Conservation (phyloP, 2,329 filamentous ascomycete species). For the Balansia obtecta region DNA sequence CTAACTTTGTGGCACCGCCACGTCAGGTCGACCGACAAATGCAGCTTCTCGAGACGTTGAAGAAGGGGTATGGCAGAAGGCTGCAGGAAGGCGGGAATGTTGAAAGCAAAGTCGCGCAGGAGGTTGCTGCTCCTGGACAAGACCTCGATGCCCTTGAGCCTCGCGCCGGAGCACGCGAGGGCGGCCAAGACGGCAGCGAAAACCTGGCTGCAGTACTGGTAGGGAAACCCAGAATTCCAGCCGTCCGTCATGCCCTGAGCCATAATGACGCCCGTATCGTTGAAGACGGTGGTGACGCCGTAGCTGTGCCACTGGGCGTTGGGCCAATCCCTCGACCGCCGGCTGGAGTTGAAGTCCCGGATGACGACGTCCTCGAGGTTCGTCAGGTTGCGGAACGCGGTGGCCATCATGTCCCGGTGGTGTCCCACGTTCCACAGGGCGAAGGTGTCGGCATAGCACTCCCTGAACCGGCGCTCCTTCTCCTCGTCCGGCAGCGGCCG, state of each 20-base stretch:
- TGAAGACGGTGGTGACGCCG: constrained; percentile 28
- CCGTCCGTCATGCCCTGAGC: constrained; percentile 5
- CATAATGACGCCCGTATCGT: constrained; percentile 20
- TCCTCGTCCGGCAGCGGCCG: constrained; percentile 6
- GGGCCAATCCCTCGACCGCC: constrained; percentile 35
- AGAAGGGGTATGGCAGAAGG: constrained; percentile 28
- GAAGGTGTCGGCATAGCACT: constrained; percentile 12
- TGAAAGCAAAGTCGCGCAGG: constrained; percentile 32
- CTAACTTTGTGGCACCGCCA: constrained; percentile 4
- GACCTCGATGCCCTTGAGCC: constrained; percentile 33
- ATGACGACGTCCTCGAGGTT: constrained; percentile 45
- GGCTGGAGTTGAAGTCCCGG: constrained; percentile 42
- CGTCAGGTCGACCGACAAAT: constrained; percentile 16
- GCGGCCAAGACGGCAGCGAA: constrained; percentile 31
- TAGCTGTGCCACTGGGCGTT: constrained; percentile 40
- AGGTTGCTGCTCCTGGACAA: constrained; percentile 23
- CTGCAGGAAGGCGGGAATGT: constrained; percentile 27
- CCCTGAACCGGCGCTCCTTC: constrained; percentile 8
- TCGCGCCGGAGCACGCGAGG: constrained; percentile 25
- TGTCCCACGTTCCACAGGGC: constrained; percentile 29
- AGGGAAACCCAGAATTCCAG: constrained; percentile 3
- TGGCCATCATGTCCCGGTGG: constrained; percentile 39
- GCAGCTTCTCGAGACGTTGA: constrained; percentile 30
- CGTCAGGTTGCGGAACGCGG: constrained; percentile 41
- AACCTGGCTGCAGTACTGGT: constrained; percentile 18